These are phyloP conservation scores for Pestalotiopsis fici DNA, from an alignment of 2,329 filamentous ascomycete species.

Conservation along the genomic window DNA sequence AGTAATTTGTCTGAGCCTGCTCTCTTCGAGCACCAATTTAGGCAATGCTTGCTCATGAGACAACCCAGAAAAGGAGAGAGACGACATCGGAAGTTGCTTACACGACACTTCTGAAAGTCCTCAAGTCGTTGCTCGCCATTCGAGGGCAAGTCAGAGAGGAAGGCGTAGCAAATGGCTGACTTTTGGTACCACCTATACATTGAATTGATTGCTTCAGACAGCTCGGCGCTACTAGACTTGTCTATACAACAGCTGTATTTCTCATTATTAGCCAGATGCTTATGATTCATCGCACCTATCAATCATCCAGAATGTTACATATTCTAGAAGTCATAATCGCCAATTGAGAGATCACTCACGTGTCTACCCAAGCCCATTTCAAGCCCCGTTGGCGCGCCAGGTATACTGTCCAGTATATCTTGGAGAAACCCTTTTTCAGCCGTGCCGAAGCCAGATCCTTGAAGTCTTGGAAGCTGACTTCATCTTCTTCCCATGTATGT, in stretches of 20 bases:
- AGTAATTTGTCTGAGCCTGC: too few species aligned
- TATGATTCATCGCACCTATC: too few species aligned
- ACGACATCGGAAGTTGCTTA: too few species aligned
- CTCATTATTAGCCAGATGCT: neutral
- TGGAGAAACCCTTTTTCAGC: slow-evolving; percentile 10
- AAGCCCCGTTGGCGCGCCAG: neutral
- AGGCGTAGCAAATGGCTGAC: slow-evolving; percentile 18
- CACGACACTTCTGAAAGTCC: neutral
- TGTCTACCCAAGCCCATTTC: neutral
- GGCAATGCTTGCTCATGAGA: too few species aligned
- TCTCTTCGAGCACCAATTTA: too few species aligned
- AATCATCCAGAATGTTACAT: too few species aligned
- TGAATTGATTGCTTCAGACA: slow-evolving; percentile 20
- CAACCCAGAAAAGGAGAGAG: too few species aligned
- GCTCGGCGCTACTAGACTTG: slow-evolving; percentile 17
- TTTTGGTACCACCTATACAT: slow-evolving; percentile 18
- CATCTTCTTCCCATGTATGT: slow-evolving; percentile 33
- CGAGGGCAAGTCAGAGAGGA: slow-evolving; percentile 19
- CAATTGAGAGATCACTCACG: neutral
- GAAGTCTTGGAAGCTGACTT: slow-evolving; percentile 29
- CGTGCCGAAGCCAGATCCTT: neutral
- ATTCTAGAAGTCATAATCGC: too few species aligned
- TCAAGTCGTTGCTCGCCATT: neutral
- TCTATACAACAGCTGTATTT: slow-evolving; percentile 20
- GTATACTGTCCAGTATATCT: slow-evolving; percentile 12